These are phyloP conservation scores for Nicotiana undulata DNA, from an alignment of 257 asterid species.

Conservation along the genomic window DNA sequence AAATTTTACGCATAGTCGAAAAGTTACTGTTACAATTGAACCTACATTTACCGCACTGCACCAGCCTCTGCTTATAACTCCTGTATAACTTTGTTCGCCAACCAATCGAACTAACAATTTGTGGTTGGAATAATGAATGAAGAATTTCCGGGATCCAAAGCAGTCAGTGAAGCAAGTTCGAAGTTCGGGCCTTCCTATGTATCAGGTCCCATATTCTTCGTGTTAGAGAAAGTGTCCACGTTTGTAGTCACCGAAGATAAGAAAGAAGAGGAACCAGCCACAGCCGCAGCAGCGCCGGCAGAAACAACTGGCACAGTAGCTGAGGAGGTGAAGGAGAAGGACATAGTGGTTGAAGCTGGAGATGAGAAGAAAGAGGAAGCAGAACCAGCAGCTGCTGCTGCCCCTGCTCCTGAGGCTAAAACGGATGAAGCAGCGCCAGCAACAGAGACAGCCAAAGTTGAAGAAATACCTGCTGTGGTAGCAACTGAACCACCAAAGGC, in stretches of 20 bases:
- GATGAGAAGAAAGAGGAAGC: constrained; percentile 9
- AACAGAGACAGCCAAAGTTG: constrained; percentile 27
- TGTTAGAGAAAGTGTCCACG: constrained; percentile 64
- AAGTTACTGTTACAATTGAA: too few species aligned
- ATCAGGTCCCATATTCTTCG: constrained; percentile 60
- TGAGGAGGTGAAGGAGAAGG: constrained; percentile 48
- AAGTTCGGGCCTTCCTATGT: constrained; percentile 55
- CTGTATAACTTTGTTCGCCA: not conserved
- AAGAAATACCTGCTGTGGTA: constrained; percentile 21
- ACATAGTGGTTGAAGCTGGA: constrained; percentile 37
- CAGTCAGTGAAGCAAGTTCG: constrained; percentile 48
- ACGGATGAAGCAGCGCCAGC: not conserved
- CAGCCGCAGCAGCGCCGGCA: not conserved
- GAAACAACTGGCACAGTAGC: constrained; percentile 10
- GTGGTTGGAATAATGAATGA: not conserved
- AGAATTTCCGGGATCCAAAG: constrained; percentile 82
- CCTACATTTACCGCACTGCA: too few species aligned
- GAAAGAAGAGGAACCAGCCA: constrained; percentile 27
- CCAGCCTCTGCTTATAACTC: too few species aligned
- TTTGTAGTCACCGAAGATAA: constrained; percentile 38
- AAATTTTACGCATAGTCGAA: too few species aligned
- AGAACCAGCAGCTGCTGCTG: not conserved
- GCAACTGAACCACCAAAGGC: constrained; percentile 32
- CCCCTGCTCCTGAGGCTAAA: too few species aligned
- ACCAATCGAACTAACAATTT: too few species aligned